These are phyloP conservation scores for Pestalotiopsis fici DNA, from an alignment of 2,329 filamentous ascomycete genomes.

Conservation along the genomic window DNA sequence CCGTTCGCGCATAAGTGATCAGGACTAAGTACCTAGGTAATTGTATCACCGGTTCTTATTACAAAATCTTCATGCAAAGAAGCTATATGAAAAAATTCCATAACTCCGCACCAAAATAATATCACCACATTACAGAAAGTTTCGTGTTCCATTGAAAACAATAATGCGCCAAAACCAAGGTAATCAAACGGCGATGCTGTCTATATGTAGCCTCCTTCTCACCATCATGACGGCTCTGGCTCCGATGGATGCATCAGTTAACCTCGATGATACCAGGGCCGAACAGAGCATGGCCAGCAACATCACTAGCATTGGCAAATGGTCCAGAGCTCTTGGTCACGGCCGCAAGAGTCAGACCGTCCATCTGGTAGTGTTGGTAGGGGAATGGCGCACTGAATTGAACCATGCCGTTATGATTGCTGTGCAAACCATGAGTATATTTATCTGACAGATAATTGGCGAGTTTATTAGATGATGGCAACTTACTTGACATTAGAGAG, in stretches of 20 bases:
- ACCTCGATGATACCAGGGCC: conserved; percentile 1
- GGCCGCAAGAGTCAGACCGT: background rate
- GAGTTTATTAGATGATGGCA: background rate
- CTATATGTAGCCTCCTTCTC: too few relatives aligned
- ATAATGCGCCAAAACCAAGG: too few relatives aligned
- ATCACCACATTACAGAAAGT: too few relatives aligned
- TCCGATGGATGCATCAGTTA: background rate
- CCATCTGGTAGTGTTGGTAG: background rate
- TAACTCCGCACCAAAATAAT: too few relatives aligned
- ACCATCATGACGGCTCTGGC: too few relatives aligned
- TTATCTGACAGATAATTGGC: background rate
- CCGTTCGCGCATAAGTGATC: too few relatives aligned
- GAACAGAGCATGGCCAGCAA: background rate
- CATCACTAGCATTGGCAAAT: background rate
- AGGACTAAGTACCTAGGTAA: too few relatives aligned
- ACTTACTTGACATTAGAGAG: background rate
- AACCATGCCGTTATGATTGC: background rate
- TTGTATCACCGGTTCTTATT: too few relatives aligned
- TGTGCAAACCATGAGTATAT: background rate
- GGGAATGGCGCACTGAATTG: conserved; percentile 5
- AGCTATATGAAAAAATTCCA: too few relatives aligned
- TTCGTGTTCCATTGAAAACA: too few relatives aligned
- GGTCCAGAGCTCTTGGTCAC: background rate
- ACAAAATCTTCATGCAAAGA: too few relatives aligned
- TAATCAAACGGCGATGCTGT: too few relatives aligned